These are phyloP conservation scores for Fomitopsis pulvina DNA, from an alignment of 768 basidiomycete genomes.

Conservation along the genomic window DNA sequence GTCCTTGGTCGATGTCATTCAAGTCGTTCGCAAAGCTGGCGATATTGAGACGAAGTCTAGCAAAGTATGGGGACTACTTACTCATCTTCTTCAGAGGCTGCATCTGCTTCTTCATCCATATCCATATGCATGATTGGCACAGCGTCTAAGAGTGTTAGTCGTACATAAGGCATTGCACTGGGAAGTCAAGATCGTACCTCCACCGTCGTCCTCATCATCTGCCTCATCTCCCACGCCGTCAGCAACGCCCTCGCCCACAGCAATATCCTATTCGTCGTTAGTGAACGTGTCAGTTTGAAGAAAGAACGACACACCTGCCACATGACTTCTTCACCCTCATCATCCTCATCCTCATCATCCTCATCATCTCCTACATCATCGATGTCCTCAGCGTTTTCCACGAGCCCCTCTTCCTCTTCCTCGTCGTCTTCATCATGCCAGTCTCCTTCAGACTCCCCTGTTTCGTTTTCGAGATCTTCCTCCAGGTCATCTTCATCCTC, in stretches of 20 bases:
- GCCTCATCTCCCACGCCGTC: slow-evolving; percentile 31
- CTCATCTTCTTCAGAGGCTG: slow-evolving; percentile 27
- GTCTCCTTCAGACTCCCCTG: slow-evolving; percentile 48
- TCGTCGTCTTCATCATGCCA: slow-evolving; percentile 68
- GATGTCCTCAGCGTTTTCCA: slow-evolving; percentile 37
- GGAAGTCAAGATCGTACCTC: slow-evolving; percentile 31
- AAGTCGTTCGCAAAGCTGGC: slow-evolving; percentile 27
- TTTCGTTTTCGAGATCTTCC: slow-evolving; percentile 55
- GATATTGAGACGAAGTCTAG: not conserved
- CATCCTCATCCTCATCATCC: slow-evolving; percentile 32
- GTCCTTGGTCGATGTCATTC: slow-evolving; percentile 23
- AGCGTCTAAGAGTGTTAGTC: slow-evolving; percentile 10
- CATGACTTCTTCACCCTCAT: slow-evolving; percentile 32
- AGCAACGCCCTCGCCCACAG: slow-evolving; percentile 28
- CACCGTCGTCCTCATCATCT: slow-evolving; percentile 52
- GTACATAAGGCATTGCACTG: not conserved
- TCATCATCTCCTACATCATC: slow-evolving; percentile 29
- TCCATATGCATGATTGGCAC: slow-evolving; percentile 23
- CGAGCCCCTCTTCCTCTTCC: slow-evolving; percentile 56
- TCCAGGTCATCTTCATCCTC: slow-evolving; percentile 65
- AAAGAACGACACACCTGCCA: slow-evolving; percentile 30
- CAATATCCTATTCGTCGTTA: slow-evolving; percentile 24
- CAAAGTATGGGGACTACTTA: slow-evolving; percentile 9
- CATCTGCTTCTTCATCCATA: slow-evolving; percentile 25
- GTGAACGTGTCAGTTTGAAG: not conserved